A percentile compares a stretch with the other conserved stretches of the same genome.
Conservation (phyloP, 2,329 filamentous ascomycete genomes). For the Penicillium sp. region DNA sequence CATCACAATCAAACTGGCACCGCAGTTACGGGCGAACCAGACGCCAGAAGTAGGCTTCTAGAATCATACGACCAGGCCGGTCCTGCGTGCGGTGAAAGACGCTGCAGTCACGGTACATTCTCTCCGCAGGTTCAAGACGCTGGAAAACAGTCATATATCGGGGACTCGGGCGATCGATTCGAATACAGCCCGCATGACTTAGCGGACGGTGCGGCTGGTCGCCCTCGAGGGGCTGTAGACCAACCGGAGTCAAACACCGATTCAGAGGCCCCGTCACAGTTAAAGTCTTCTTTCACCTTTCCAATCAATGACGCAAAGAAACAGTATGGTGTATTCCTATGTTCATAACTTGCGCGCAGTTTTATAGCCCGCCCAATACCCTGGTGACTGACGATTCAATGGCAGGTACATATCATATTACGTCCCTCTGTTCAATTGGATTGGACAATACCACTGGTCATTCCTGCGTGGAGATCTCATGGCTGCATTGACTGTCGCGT, state of each 20-base stretch:
- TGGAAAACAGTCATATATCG: slow-evolving; percentile 46
- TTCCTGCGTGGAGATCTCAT: slow-evolving; percentile 84
- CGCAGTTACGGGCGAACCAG: slow-evolving; percentile 22
- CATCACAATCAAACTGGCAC: slow-evolving; percentile 3
- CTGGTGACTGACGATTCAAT: slow-evolving; percentile 10
- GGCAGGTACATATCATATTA: slow-evolving; percentile 87
- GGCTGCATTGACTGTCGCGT: slow-evolving; percentile 92
- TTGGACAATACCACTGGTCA: slow-evolving; percentile 76
- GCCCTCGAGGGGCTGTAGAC: slow-evolving; percentile 38
- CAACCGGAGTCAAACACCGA: slow-evolving; percentile 46
- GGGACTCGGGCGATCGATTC: slow-evolving; percentile 28
- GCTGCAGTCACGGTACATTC: slow-evolving; percentile 73
- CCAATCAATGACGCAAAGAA: slow-evolving; percentile 69
- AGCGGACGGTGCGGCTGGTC: slow-evolving; percentile 23
- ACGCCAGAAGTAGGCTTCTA: slow-evolving; percentile 40
- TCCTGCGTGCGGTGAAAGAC: slow-evolving; percentile 41
- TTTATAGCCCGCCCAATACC: not conserved
- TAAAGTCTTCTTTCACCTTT: slow-evolving; percentile 68
- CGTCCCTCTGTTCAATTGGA: slow-evolving; percentile 86
- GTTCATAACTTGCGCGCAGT: not conserved
- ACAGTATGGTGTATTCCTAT: slow-evolving; percentile 58
- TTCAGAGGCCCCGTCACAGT: slow-evolving; percentile 67
- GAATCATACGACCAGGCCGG: slow-evolving; percentile 40
- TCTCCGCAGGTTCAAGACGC: slow-evolving; percentile 65
- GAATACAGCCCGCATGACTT: slow-evolving; percentile 36